phyloP scores from a whole-genome alignment of 257 asterid species.

The Galeopsis tetrahit region DNA sequence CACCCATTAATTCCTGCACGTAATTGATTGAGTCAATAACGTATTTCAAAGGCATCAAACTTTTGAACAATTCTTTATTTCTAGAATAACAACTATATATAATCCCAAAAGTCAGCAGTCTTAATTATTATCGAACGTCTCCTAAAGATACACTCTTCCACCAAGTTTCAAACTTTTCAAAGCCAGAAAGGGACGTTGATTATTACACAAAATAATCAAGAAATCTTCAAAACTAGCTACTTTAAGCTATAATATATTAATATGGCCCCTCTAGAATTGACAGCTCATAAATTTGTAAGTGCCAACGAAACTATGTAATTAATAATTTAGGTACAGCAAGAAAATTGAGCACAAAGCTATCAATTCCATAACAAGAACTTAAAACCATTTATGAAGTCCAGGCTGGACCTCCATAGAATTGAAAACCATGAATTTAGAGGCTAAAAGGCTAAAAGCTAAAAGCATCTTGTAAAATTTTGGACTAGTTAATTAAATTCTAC shows the following conservation, averaged over 20 bases:
- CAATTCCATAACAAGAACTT: constrained; percentile 5
- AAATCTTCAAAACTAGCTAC: neutral
- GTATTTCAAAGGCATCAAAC: constrained; percentile 9
- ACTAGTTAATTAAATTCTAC: neutral
- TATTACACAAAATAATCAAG: neutral
- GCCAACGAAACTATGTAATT: neutral
- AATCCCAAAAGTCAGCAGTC: neutral
- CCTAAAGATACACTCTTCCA: neutral
- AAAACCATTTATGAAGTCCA: constrained; percentile 11
- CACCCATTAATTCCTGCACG: constrained; percentile 79
- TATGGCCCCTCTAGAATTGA: neutral
- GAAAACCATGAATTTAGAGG: constrained; percentile 3
- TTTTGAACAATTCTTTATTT: constrained; percentile 4
- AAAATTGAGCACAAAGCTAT: constrained; percentile 8
- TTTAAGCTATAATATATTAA: neutral
- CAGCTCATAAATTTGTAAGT: neutral
- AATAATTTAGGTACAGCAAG: constrained; percentile 16
- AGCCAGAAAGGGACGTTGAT: constrained; percentile 6
- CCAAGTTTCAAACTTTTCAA: neutral
- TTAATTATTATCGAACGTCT: neutral
- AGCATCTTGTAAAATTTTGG: neutral
- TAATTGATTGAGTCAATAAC: neutral
- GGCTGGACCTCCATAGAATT: constrained; percentile 26
- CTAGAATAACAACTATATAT: neutral
- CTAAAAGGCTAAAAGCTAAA: neutral